phyloP scores from a whole-genome alignment of 768 basidiomycete species.

The Panaeolus cyanescens region DNA sequence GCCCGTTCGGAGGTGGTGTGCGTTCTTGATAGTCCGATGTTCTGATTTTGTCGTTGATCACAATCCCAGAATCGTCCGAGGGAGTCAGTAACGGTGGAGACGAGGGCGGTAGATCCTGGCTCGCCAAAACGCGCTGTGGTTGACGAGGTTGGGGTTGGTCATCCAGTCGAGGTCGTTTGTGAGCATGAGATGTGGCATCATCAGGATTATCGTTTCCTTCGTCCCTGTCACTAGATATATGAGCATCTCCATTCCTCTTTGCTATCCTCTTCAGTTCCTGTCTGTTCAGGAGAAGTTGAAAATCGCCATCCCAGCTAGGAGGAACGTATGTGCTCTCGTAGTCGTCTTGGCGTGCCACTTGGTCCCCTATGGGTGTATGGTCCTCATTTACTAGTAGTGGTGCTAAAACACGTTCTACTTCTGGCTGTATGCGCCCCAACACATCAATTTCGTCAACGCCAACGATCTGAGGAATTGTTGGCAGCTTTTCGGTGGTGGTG shows the following conservation, averaged over 20 bases:
- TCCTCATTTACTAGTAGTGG: neutral
- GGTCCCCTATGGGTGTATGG: neutral
- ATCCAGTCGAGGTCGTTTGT: neutral
- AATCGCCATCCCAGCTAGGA: conserved; percentile 13
- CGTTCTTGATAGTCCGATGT: neutral
- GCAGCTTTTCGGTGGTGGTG: conserved; percentile 39
- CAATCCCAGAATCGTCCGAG: neutral
- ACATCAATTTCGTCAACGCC: conserved; percentile 24
- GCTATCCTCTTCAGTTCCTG: conserved; percentile 34
- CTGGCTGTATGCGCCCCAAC: neutral
- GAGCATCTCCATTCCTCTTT: conserved; percentile 7
- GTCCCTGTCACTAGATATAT: neutral
- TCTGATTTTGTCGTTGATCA: neutral
- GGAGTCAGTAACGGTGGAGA: neutral
- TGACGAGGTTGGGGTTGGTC: neutral
- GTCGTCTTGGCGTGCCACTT: neutral
- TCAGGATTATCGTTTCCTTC: neutral
- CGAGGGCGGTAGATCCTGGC: neutral
- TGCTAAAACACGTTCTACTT: neutral
- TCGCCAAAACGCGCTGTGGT: neutral
- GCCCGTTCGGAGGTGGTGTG: neutral
- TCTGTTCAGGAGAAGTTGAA: conserved; percentile 42
- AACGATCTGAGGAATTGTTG: conserved; percentile 31
- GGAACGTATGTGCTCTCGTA: neutral
- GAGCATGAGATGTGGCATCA: neutral